These are phyloP conservation scores for Liriodendron chinense DNA, from an alignment of 164 flowering plant genomes.

Conservation along the genomic window DNA sequence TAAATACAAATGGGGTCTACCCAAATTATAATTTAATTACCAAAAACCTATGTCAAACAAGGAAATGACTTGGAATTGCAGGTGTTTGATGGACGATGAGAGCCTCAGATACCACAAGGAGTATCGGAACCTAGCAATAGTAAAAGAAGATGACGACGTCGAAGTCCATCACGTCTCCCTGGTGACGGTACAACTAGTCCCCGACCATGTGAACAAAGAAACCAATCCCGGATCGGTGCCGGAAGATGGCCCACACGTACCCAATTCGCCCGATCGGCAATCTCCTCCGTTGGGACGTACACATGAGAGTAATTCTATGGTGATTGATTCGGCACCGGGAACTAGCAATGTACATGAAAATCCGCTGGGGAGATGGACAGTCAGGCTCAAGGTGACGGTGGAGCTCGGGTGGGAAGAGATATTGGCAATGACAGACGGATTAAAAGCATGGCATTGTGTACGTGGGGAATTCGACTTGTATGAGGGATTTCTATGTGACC, in stretches of 20 bases:
- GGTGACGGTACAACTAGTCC: too few species aligned
- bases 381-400: conserved; percentile 16
- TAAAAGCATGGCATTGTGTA: not conserved
- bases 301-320: not conserved
- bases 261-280: not conserved
- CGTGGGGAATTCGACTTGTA: conserved; percentile 12
- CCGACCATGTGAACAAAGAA: too few species aligned
- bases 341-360: not conserved
- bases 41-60: not conserved
- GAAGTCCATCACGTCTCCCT: conserved; percentile 5
- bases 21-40: not conserved
- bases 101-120: conserved; percentile 16
- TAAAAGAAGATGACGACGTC: conserved; percentile 25
- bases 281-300: not conserved
- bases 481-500: conserved; percentile 13
- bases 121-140: conserved; percentile 23
- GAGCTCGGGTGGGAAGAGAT: conserved; percentile 26
- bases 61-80: conserved; percentile 16
- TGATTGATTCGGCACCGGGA: not conserved
- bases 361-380: not conserved
- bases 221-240: too few species aligned
- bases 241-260: not conserved
- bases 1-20: not conserved
- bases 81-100: conserved; percentile 28
- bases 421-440: conserved; percentile 15